A percentile compares a stretch with the other conserved stretches of the same genome.
These are phyloP conservation scores for Zalerion maritima DNA, from an alignment of 495 filamentous ascomycete genomes.

Conservation along the genomic window DNA sequence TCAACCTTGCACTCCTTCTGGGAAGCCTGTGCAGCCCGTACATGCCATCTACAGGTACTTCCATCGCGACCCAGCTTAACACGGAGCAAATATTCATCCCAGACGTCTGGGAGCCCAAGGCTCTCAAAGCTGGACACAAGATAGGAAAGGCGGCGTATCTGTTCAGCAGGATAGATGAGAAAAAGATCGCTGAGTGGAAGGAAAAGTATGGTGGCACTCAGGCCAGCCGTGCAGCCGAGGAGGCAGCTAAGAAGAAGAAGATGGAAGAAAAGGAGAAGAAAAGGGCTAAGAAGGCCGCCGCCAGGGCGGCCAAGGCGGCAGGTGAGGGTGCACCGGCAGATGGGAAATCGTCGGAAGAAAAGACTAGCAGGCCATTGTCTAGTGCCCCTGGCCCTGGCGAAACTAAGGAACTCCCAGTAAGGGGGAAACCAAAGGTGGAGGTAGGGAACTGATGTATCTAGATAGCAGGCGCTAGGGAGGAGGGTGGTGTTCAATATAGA, in stretches of 20 bases:
- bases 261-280: conserved; percentile 31
- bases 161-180: conserved; percentile 70
- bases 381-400: no score
- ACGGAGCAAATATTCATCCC: conserved; percentile 52
- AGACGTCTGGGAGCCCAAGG: conserved; percentile 47
- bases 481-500: no score
- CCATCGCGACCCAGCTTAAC: conserved; percentile 63
- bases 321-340: conserved; percentile 13
- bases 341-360: no score
- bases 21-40: conserved; percentile 65
- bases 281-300: conserved; percentile 33
- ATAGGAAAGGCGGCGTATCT: conserved; percentile 71
- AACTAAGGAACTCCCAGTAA: no score
- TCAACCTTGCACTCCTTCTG: conserved; percentile 72
- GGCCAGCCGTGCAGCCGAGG: conserved; percentile 37
- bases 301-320: conserved; percentile 13
- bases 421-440: no score
- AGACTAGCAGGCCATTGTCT: no score
- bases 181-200: conserved; percentile 73
- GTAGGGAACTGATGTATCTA: no score
- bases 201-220: conserved; percentile 65
- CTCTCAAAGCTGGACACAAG: conserved; percentile 56
- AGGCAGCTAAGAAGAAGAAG: conserved; percentile 49
- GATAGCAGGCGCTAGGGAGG: no score
- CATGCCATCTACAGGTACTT: conserved; percentile 63